Conservation (phyloP, 495 filamentous ascomycete species). For the Rhizodiscina lignyota region DNA sequence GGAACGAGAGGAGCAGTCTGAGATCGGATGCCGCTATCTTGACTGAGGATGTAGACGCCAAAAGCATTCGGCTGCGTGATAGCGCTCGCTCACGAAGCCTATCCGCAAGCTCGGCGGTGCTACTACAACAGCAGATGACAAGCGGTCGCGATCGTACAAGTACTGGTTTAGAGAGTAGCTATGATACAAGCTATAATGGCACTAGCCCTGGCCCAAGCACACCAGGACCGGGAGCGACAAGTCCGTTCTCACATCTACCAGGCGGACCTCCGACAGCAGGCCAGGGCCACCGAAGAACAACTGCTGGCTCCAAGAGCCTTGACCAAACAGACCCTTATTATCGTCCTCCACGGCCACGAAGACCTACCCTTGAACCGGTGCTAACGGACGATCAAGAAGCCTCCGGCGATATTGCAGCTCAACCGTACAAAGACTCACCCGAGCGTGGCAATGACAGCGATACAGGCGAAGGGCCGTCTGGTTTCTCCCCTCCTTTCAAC, state of each 20-base stretch:
- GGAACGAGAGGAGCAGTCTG: conserved; percentile 54
- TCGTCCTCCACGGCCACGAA: conserved; percentile 57
- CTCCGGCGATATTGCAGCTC: too few species aligned
- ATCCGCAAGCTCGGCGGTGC: conserved; percentile 64
- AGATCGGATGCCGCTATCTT: conserved; percentile 70
- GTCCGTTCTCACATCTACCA: conserved; percentile 29
- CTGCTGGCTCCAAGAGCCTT: too few species aligned
- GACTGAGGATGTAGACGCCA: conserved; percentile 38
- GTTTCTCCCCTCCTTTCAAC: too few species aligned
- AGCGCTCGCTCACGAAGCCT: conserved; percentile 55
- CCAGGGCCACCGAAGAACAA: conserved; percentile 15
- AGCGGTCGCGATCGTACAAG: too few species aligned
- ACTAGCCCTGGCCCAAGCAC: conserved; percentile 15
- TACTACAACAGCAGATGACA: conserved; percentile 38
- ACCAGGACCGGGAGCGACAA: conserved; percentile 1
- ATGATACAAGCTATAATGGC: too few species aligned
- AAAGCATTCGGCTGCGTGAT: conserved; percentile 47
- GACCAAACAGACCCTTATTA: conserved; percentile 42
- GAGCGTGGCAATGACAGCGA: too few species aligned
- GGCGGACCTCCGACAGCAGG: too few species aligned
- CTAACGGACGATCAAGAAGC: too few species aligned
- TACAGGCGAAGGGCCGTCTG: conserved; percentile 31
- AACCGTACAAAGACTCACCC: too few species aligned
- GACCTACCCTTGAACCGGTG: conserved; percentile 34
- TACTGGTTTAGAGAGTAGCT: too few species aligned